These are phyloP conservation scores for Venturia effusa DNA, from an alignment of 2,329 filamentous ascomycete genomes.

Conservation along the genomic window DNA sequence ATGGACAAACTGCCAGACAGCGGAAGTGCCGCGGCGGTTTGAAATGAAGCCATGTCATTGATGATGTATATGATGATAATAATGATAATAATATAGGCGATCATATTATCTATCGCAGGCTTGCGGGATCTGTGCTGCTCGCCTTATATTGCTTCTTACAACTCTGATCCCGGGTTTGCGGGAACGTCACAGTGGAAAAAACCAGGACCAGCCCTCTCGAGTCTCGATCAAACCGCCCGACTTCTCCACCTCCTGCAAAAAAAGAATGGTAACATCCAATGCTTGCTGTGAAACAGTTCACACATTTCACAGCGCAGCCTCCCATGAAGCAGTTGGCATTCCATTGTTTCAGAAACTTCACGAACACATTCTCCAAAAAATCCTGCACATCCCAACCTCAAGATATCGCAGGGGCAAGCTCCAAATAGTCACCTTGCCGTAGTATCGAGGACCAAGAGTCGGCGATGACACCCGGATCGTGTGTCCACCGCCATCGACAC, in stretches of 20 bases:
- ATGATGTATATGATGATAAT: not conserved
- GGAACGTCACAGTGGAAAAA: not conserved
- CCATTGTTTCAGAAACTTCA: too few species aligned
- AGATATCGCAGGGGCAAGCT: not conserved
- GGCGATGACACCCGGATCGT: not conserved
- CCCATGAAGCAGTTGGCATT: too few species aligned
- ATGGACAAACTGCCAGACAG: not conserved
- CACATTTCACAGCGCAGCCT: too few species aligned
- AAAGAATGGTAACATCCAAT: too few species aligned
- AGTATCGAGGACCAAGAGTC: not conserved
- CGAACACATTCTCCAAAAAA: too few species aligned
- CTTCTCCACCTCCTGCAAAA: too few species aligned
- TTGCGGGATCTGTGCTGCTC: not conserved
- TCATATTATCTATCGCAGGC: not conserved
- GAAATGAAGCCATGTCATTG: not conserved
- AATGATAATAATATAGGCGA: not conserved
- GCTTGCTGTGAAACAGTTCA: too few species aligned
- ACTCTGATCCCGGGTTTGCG: not conserved
- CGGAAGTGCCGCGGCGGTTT: not conserved
- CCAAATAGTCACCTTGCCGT: not conserved
- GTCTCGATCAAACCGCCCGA: too few species aligned
- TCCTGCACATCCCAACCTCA: not conserved
- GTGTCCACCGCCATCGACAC: not conserved
- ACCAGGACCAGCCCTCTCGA: too few species aligned
- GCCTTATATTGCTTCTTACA: not conserved